These are phyloP conservation scores for Secale cereale DNA, from an alignment of 176 grass and related monocot genomes.

Conservation along the genomic window DNA sequence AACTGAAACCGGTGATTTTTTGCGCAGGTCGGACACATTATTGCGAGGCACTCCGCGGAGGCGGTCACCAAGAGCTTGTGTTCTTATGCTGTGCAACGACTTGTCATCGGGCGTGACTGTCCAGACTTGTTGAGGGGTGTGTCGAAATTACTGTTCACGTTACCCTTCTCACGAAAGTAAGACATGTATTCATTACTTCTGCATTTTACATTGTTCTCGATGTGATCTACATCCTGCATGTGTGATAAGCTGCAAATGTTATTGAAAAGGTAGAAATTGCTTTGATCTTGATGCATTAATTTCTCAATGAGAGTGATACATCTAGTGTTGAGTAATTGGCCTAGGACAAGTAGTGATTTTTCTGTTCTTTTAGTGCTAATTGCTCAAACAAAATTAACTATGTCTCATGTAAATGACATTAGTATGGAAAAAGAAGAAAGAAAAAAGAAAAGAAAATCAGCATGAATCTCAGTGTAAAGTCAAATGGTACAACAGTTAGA, in stretches of 20 bases:
- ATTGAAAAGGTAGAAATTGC: not conserved
- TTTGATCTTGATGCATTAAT: not conserved
- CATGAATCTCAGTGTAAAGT: too few species aligned
- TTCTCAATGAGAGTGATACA: not conserved
- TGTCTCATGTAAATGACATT: too few species aligned
- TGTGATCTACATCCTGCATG: not conserved
- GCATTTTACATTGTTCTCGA: not conserved
- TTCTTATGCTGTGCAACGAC: slow-evolving; percentile 45
- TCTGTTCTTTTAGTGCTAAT: too few species aligned
- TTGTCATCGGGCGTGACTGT: slow-evolving; percentile 68
- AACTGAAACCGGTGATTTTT: not conserved
- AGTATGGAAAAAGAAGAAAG: too few species aligned
- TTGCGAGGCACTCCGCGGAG: slow-evolving; percentile 71
- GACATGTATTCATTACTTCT: not conserved
- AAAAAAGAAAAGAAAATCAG: too few species aligned
- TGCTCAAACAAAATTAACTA: too few species aligned
- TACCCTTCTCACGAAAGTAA: slow-evolving; percentile 88
- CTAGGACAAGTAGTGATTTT: not conserved
- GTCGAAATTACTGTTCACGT: slow-evolving; percentile 64
- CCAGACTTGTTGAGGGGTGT: slow-evolving; percentile 65
- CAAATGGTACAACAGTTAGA: too few species aligned
- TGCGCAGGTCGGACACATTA: slow-evolving; percentile 70
- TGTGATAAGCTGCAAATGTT: not conserved
- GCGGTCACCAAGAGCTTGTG: slow-evolving; percentile 66
- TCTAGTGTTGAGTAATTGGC: not conserved